Base-by-base conservation (phyloP, 2,329 filamentous ascomycete species). In the Aspergillus pseudoviridinutans region DNA sequence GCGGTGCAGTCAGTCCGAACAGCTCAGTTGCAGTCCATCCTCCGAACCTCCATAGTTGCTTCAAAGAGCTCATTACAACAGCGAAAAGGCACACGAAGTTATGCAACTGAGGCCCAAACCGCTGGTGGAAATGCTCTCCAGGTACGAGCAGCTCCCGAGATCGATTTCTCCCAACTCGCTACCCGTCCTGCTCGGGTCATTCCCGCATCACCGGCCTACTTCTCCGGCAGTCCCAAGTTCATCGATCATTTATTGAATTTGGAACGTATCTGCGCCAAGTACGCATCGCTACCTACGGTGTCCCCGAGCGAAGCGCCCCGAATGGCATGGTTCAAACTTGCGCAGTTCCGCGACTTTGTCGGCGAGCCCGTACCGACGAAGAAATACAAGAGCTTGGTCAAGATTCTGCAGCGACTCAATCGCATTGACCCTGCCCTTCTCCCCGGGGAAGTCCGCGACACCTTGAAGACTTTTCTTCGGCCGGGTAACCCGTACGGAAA, bases 171-270 rank as follows among this genome's bases (percentile, higher is more conserved):
- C 20, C 56, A 64, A 35, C 66, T 67, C 59, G 58, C 24, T 47
- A 62, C 76, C 28, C 63, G 67, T 27, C 82, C 85, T 63, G 87
- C 90, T 54, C 90, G 94, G 63, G 80, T 95, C 24, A 79, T 97
- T 38, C 94, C 94, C 22, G 82, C 83, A 27, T 96, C 92, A 38
- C 87, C 91, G 2, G 94, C 93, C n/a, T 99, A 99, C 78, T 99
- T 97, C 79, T 92, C 91, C 53, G 88, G 88, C 53, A 88, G 88
- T 60, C 89, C 92, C 1, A 81, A 83, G 55, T 97, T 96, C 80
- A 94, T 88, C 76, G 94, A 99, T 76, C 84, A 90, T 68, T 85
- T 89, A 66, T 83, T 97, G 64, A 78, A 81, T 49, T 82, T 99
- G 50, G 85, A 91, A 66, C 81, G 83, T 10, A 82, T 97, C 25